A percentile compares a stretch with the other conserved stretches of the same genome.
These are phyloP conservation scores for Hordeum marinum DNA, from an alignment of 176 grass and related monocot species.

Conservation along the genomic window DNA sequence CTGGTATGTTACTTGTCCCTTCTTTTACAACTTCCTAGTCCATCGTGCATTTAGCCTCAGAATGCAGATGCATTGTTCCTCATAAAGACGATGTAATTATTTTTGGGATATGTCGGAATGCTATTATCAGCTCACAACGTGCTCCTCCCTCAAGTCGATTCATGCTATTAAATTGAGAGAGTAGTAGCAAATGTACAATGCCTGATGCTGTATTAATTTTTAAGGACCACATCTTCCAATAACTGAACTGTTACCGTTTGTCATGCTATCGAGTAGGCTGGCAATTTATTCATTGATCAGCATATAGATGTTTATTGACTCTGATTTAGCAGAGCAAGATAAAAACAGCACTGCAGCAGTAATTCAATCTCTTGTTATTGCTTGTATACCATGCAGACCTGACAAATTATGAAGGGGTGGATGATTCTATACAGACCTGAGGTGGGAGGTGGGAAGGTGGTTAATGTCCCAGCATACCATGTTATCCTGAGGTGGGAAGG, in stretches of 20 bases:
- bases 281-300: conserved; percentile 3
- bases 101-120: not conserved
- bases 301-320: conserved; percentile 12
- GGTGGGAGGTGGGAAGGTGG: not conserved
- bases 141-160: not conserved
- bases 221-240: not conserved
- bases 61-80: not conserved
- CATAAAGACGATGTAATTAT: conserved; percentile 1
- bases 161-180: conserved; percentile 15
- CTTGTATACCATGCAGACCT: not conserved
- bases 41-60: not conserved
- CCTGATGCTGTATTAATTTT: conserved; percentile 8
- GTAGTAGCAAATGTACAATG: conserved; percentile 8
- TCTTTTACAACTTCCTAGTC: conserved; percentile 9
- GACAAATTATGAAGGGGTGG: not conserved
- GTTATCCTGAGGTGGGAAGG: not conserved
- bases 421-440: not conserved
- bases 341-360: not conserved
- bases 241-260: not conserved
- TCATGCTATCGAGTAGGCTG: not conserved
- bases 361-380: conserved; percentile 1
- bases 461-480: conserved; percentile 2
- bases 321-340: not conserved
- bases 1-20: conserved; percentile 28
- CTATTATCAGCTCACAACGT: not conserved